Conservation (phyloP, 73 alveolate species). For the Stentor coeruleus region DNA sequence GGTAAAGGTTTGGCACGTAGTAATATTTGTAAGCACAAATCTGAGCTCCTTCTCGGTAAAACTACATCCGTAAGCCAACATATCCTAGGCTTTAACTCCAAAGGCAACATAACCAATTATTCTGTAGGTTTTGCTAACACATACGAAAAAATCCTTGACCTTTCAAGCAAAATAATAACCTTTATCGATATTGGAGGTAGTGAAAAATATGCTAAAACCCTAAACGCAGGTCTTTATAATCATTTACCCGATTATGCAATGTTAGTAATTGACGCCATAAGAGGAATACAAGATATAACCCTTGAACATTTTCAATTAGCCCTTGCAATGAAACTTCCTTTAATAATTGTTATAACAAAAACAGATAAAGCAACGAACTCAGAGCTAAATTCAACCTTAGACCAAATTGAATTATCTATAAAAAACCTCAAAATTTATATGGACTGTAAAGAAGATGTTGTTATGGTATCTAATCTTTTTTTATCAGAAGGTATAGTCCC, state of each 20-base stretch:
- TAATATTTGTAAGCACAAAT: conserved; percentile 79
- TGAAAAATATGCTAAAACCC: conserved; percentile 81
- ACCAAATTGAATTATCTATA: conserved; percentile 36
- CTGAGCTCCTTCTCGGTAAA: conserved; percentile 78
- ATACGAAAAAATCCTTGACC: conserved; percentile 29
- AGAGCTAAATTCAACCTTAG: conserved; percentile 38
- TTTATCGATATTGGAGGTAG: conserved; percentile 96
- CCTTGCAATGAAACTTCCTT: conserved; percentile 81
- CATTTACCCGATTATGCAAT: conserved; percentile 86
- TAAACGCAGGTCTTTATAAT: conserved; percentile 72
- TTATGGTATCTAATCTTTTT: conserved; percentile 55
- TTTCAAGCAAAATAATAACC: conserved; percentile 71
- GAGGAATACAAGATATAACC: conserved; percentile 59
- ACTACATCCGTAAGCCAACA: conserved; percentile 84
- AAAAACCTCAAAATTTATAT: conserved; percentile 36
- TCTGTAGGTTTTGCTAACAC: conserved; percentile 8
- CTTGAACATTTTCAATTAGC: conserved; percentile 75
- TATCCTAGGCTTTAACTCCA: conserved; percentile 89
- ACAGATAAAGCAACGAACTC: conserved; percentile 49
- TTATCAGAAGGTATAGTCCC: conserved; percentile 67
- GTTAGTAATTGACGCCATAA: conserved; percentile 70
- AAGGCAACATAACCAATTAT: conserved; percentile 81
- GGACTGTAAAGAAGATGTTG: conserved; percentile 79
- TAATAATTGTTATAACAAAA: conserved; percentile 82
- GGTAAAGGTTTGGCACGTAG: conserved; percentile 90